Evolutionary conservation across 208 protist species (phyloP).

Genomic region (Trypanosoma congolense): DNA sequence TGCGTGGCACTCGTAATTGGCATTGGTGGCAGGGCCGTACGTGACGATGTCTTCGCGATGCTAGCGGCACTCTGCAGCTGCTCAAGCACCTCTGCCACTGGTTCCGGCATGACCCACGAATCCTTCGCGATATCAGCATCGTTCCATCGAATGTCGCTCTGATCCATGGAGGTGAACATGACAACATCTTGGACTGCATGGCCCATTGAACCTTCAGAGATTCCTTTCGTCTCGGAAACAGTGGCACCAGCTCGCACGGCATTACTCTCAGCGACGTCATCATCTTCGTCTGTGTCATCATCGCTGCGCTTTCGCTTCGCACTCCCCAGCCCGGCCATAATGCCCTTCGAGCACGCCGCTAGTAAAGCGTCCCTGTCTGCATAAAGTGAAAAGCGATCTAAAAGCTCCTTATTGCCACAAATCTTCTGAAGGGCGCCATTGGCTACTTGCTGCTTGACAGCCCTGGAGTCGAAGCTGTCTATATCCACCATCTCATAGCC

Average conservation of each 20-base stretch:
- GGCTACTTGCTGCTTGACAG: conserved; percentile 35
- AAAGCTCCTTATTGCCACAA: conserved; percentile 15
- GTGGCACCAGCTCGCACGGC: not conserved
- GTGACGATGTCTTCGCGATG: not conserved
- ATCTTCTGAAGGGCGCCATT: conserved; percentile 48
- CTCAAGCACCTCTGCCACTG: conserved; percentile 13
- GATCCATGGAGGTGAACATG: conserved; percentile 22
- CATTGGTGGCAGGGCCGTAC: conserved; percentile 7
- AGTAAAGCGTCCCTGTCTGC: conserved; percentile 35
- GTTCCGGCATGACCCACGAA: conserved; percentile 12
- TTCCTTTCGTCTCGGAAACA: not conserved
- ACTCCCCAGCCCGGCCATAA: conserved; percentile 34
- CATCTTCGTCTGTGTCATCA: conserved; percentile 19
- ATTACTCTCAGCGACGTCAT: conserved; percentile 7
- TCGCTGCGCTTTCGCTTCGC: conserved; percentile 14
- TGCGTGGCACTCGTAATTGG: conserved; percentile 21
- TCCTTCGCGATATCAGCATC: conserved; percentile 23
- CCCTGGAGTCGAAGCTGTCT: conserved; percentile 38
- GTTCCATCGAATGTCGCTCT: conserved; percentile 25
- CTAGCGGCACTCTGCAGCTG: conserved; percentile 1
- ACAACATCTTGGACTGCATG: not conserved
- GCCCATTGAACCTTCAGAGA: not conserved
- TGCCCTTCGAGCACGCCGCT: conserved; percentile 19
- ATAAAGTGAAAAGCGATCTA: conserved; percentile 24
- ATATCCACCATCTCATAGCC: conserved; percentile 51